Evolutionary conservation across 306 rosid genomes (phyloP), one percentile per base, ranked within the genome.

Genomic region (Vigna unguiculata): DNA sequence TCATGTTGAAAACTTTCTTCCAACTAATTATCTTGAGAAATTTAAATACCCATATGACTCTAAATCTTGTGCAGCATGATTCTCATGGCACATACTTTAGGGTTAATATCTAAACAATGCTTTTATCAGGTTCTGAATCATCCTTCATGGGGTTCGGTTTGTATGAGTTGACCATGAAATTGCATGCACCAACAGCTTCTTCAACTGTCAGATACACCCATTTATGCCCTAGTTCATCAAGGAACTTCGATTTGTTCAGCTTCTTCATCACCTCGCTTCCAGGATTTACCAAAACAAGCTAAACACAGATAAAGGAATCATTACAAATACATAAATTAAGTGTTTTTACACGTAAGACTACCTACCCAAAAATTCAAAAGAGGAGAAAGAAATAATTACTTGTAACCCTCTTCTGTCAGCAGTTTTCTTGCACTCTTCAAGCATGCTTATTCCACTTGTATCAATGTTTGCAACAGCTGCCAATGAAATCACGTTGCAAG

Each of bases 381-480:
- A 34, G 40, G 9, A 34, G 9, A 34, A 34, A 34, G 9, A 34
- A 34, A 6, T 34, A 34, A 34, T 34, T 34, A 95, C 99, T 86
- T 90, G 88, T 21, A 92, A 84, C 5, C 92, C 97, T 82, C 91
- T 92, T 86, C 97, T 89, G 2, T 92, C 93, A 38, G 71, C 43
- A 30, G 58, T 71, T 86, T 92, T 95, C 81, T 84, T 91, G 55
- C 88, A 84, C 90, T 95, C 99, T 25, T 95, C 96, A 83, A 95
- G 67, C 97, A 92, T 92, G 87, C 99, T 88, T 71, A 95, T 84
- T 85, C 99, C 97, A 68, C 99, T 95, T 6, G 99, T 91, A 81
- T 95, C 99, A 62, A 95, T 90, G 91, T 95, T 95, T 19, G 79
- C 97, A 79, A 95, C 88, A 79, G 97, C 99, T 95, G 87, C 49